These are phyloP conservation scores for Noccaea caerulescens DNA, from an alignment of 345 rosid species.

Conservation along the genomic window DNA sequence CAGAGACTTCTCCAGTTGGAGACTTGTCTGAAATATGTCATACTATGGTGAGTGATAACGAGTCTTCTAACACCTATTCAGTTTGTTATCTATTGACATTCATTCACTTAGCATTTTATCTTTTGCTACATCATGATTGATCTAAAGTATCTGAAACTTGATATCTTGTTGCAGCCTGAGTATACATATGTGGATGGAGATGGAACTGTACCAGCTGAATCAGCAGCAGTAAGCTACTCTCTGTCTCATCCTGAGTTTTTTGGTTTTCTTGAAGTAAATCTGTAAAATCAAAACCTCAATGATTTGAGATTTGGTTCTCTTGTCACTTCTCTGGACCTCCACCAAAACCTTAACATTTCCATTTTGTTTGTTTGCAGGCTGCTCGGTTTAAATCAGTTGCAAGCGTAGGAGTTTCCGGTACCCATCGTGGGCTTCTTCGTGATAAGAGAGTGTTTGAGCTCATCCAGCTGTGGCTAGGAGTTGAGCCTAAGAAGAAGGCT, in stretches of 20 bases:
- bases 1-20: constrained; percentile 67
- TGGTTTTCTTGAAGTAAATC: not conserved
- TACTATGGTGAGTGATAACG: constrained; percentile 57
- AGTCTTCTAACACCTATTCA: not conserved
- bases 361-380: constrained; percentile 48
- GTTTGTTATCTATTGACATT: not conserved
- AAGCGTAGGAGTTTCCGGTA: constrained; percentile 64
- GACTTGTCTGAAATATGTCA: constrained; percentile 88
- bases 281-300: constrained; percentile 2
- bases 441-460: constrained; percentile 59
- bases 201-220: constrained; percentile 92
- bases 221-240: constrained; percentile 61
- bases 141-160: not conserved
- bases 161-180: constrained; percentile 58
- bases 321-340: not conserved
- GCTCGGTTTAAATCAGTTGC: constrained; percentile 66
- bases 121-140: not conserved
- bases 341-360: not conserved
- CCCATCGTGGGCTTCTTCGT: constrained; percentile 64
- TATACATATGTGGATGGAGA: constrained; percentile 87
- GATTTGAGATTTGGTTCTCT: constrained; percentile 20
- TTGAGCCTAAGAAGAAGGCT: constrained; percentile 49
- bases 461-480: constrained; percentile 73
- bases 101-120: not conserved
- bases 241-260: constrained; percentile 21